Conservation (phyloP, 1,284 basidiomycete genomes). For the Trichosporon coremiiforme region DNA sequence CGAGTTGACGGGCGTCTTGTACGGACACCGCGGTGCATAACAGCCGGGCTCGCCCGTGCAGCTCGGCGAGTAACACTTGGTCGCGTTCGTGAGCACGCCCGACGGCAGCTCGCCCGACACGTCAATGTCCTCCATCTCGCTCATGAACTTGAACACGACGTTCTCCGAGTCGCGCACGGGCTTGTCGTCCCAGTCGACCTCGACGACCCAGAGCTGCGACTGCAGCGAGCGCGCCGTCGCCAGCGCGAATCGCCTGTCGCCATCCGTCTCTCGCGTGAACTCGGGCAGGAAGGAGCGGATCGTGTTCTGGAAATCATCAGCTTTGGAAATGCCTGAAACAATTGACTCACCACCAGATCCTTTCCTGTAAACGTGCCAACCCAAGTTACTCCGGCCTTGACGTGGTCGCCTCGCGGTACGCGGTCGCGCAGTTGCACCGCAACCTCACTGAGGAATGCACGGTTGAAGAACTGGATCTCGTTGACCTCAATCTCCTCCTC, state of each 20-base stretch:
- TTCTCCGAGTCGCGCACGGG: slow-evolving; percentile 85
- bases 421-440: slow-evolving; percentile 84
- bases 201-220: slow-evolving; percentile 90
- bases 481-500: slow-evolving; percentile 64
- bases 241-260: slow-evolving; percentile 77
- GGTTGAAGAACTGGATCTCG: slow-evolving; percentile 78
- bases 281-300: slow-evolving; percentile 75
- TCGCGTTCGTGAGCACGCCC: slow-evolving; percentile 59
- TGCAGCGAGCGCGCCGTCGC: slow-evolving; percentile 86
- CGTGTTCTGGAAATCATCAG: slow-evolving; percentile 63
- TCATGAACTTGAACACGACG: slow-evolving; percentile 94
- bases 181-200: slow-evolving; percentile 91
- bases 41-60: slow-evolving; percentile 54
- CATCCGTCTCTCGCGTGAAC: slow-evolving; percentile 70
- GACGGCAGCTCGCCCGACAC: slow-evolving; percentile 64
- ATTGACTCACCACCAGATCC: slow-evolving; percentile 77
- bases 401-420: slow-evolving; percentile 79
- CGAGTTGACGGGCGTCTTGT: slow-evolving; percentile 60
- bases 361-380: slow-evolving; percentile 85
- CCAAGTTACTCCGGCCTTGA: slow-evolving; percentile 87
- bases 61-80: slow-evolving; percentile 71
- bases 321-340: neutral
- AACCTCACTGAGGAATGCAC: slow-evolving; percentile 80
- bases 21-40: slow-evolving; percentile 70
- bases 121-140: slow-evolving; percentile 76